phyloP scores from a whole-genome alignment of 768 basidiomycete species.

The Russula emetica region DNA sequence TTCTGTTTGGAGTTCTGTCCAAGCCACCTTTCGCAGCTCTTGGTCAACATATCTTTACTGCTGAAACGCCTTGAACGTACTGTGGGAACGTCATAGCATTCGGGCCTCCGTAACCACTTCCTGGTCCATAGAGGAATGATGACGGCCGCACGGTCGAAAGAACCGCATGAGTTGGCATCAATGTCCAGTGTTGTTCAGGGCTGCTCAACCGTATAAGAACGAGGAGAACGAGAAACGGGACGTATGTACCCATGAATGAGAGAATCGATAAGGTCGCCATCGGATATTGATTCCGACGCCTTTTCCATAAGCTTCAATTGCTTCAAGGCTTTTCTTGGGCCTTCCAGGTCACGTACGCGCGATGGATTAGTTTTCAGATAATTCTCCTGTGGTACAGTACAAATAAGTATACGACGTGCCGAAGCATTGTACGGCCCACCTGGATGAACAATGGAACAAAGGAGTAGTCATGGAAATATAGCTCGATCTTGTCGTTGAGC shows the following conservation, averaged over 20 bases:
- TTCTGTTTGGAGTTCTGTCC: conserved; percentile 94
- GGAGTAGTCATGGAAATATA: conserved; percentile 94
- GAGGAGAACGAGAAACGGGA: neutral
- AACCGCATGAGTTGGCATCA: conserved; percentile 92
- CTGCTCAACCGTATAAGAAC: conserved; percentile 38
- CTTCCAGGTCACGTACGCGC: conserved; percentile 50
- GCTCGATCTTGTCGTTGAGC: conserved; percentile 86
- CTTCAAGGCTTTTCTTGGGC: conserved; percentile 63
- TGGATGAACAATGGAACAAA: conserved; percentile 95
- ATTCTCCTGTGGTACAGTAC: conserved; percentile 67
- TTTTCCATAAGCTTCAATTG: conserved; percentile 77
- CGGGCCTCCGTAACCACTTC: conserved; percentile 60
- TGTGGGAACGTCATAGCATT: conserved; percentile 75
- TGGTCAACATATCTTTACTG: neutral
- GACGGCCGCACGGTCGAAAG: conserved; percentile 88
- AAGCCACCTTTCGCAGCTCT: conserved; percentile 65
- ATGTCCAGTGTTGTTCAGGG: conserved; percentile 90
- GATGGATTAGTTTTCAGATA: conserved; percentile 84
- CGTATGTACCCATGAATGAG: conserved; percentile 81
- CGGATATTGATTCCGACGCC: conserved; percentile 90
- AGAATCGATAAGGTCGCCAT: conserved; percentile 88
- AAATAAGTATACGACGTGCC: neutral
- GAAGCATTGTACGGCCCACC: conserved; percentile 41
- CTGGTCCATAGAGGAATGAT: conserved; percentile 71
- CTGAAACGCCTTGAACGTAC: conserved; percentile 44